phyloP scores from a whole-genome alignment of 2,329 filamentous ascomycete species.

The Graphiopsis chlorocephala region DNA sequence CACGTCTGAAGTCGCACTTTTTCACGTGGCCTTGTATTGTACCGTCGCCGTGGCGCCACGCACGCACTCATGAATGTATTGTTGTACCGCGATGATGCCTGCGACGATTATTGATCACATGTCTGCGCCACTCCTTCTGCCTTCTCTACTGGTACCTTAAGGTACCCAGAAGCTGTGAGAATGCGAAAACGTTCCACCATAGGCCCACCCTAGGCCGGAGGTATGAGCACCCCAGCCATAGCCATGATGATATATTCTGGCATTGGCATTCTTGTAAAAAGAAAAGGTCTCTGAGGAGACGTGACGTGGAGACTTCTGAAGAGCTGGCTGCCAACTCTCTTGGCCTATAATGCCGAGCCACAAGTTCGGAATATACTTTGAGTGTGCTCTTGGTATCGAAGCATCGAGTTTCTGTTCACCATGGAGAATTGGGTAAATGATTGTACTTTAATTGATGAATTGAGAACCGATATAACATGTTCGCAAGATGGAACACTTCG shows the following conservation, averaged over 20 bases:
- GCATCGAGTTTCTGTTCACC: not conserved
- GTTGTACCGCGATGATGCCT: not conserved
- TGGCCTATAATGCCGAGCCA: not conserved
- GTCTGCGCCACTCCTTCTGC: not conserved
- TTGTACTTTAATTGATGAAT: not conserved
- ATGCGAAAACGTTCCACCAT: not conserved
- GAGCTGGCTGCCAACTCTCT: not conserved
- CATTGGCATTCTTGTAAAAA: not conserved
- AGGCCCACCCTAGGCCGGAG: not conserved
- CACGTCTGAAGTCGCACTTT: not conserved
- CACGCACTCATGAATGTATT: not conserved
- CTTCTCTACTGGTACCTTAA: not conserved
- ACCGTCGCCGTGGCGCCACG: not conserved
- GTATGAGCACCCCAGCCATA: not conserved
- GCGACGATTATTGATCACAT: not conserved
- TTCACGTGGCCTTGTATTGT: not conserved
- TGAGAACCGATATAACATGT: not conserved
- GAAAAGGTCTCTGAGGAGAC: not conserved
- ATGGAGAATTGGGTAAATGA: not conserved
- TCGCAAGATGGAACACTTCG: not conserved
- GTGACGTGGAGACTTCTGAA: not conserved
- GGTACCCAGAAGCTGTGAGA: not conserved
- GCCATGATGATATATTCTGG: not conserved
- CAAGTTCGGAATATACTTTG: not conserved
- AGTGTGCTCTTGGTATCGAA: not conserved